Evolutionary conservation across 2,329 filamentous ascomycete genomes (phyloP).

Genomic region (Phyllosticta citribraziliensis): DNA sequence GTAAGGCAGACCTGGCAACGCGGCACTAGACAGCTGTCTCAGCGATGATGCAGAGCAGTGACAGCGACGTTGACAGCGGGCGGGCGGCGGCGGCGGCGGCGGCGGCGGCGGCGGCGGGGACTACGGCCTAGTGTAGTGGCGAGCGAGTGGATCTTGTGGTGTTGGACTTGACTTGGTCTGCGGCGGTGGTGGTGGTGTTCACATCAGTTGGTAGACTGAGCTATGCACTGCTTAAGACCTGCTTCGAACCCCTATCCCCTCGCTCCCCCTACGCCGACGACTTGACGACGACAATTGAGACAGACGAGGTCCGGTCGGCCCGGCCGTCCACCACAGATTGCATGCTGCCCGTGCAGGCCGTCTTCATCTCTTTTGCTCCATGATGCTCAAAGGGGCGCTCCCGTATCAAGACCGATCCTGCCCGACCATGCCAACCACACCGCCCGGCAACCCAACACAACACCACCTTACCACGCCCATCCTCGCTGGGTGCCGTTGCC

Average conservation of each 20-base stretch:
- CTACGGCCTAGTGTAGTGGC: neutral
- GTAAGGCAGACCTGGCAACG: neutral
- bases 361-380: neutral
- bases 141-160: too few species aligned
- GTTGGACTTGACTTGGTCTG: too few species aligned
- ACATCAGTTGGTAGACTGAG: neutral
- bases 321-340: neutral
- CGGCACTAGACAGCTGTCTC: neutral
- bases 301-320: neutral
- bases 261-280: neutral
- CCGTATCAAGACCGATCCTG: neutral
- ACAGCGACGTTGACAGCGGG: neutral
- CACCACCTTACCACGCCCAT: neutral
- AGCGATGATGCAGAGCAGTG: too few species aligned
- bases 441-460: neutral
- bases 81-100: too few species aligned
- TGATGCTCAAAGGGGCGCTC: neutral
- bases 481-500: neutral
- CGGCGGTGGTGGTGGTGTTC: neutral
- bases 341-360: neutral
- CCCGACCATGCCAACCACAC: neutral
- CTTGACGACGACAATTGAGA: neutral
- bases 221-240: neutral
- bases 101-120: neutral
- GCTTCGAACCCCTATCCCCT: neutral